These are phyloP conservation scores for Stagonosporopsis vannaccii DNA, from an alignment of 2,329 filamentous ascomycete species.

Conservation along the genomic window DNA sequence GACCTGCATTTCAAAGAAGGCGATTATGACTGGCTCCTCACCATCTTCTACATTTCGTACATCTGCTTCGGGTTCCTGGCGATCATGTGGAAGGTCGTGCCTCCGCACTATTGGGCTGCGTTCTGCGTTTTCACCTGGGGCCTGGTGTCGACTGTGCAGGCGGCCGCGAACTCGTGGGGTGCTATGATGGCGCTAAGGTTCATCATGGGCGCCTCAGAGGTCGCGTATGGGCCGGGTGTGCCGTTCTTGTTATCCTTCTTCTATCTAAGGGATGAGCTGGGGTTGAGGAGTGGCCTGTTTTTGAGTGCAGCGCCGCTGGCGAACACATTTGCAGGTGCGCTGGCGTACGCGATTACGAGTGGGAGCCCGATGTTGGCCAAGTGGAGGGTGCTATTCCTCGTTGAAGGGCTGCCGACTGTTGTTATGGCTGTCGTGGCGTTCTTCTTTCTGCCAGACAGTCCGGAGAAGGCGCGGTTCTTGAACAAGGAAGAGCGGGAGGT, in stretches of 20 bases:
- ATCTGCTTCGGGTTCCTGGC: conserved; percentile 47
- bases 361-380: conserved; percentile 63
- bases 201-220: conserved; percentile 52
- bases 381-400: conserved; percentile 67
- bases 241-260: conserved; percentile 64
- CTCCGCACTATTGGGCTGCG: conserved; percentile 48
- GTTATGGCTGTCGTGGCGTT: conserved; percentile 52
- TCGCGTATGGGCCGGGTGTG: conserved; percentile 54
- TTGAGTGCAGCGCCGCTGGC: conserved; percentile 69
- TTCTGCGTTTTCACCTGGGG: conserved; percentile 48
- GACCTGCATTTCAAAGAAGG: conserved; percentile 38
- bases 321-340: conserved; percentile 77
- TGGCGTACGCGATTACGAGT: conserved; percentile 64
- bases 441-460: conserved; percentile 55
- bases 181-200: conserved; percentile 48
- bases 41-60: conserved; percentile 51
- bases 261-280: conserved; percentile 65
- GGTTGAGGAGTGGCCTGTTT: conserved; percentile 64
- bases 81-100: conserved; percentile 49
- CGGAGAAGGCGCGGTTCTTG: conserved; percentile 53
- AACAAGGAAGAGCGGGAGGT: conserved; percentile 51
- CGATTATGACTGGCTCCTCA: conserved; percentile 47
- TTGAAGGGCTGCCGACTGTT: conserved; percentile 54
- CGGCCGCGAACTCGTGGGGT: conserved; percentile 38
- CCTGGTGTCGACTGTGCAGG: conserved; percentile 43